Evolutionary conservation across 164 flowering plant genomes (phyloP), one percentile per base, ranked within the genome.

Genomic region (Chloranthus sessilifolius): DNA sequence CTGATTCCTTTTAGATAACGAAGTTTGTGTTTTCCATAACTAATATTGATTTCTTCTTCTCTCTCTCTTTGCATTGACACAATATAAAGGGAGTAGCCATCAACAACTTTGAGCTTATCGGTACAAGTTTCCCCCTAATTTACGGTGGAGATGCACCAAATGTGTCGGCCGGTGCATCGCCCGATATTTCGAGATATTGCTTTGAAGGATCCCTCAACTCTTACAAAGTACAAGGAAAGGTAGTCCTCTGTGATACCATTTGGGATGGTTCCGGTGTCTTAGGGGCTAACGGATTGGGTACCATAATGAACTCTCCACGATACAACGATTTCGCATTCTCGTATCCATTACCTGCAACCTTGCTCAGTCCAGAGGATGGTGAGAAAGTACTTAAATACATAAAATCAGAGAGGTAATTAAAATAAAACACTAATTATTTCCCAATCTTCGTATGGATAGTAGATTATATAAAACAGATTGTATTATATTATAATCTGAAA

Each of bases 81-180:
- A 47, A n/a, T n/a, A n/a, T 51, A 38, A 16, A 72, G 75, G 77
- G 77, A 8, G 35, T 64, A 19, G 43, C 71, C 8, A 55, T 75
- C 30, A 77, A 77, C 37, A 35, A 27, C 38, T 74, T 77, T 28
- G 59, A 55, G 0, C 69, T 74, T 15, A 57, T 61, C 37, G 76
- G 74, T 7, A 56, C 53, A 3, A 14, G 66, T 7, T 61, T 33
- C 50, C 72, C 82, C 1, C 44, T 74, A 52, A 58, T 77, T 7
- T 73, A 67, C 61, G 76, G 71, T 26, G 79, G 77, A 53, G 73
- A 59, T 53, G 79, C 73, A 5, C 66, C 64, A 2, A 77, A 74
- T 45, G 53, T 31, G 16, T 66, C 82, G 0, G 59, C 53, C 0
- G 76, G 79, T 6, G n/a, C 51, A 5, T 25, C 35, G 6, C 1